phyloP scores from a whole-genome alignment of 2,329 filamentous ascomycete genomes.

The Volutella citrinella region DNA sequence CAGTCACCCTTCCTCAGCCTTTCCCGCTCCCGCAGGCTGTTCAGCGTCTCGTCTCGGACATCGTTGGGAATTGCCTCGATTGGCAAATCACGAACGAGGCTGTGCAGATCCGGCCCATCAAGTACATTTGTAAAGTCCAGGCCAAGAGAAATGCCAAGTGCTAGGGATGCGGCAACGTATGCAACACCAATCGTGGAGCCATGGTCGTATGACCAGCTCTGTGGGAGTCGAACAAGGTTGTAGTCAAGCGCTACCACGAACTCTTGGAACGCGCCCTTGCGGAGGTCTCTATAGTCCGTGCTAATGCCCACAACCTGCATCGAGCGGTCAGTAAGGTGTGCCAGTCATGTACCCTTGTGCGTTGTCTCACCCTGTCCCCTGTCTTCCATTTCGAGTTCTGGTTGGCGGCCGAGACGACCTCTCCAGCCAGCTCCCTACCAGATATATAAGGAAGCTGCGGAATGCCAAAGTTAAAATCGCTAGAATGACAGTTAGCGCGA shows the following conservation, averaged over 20 bases:
- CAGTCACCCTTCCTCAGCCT: conserved; percentile 61
- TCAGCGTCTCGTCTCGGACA: conserved; percentile 61
- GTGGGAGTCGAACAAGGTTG: conserved; percentile 62
- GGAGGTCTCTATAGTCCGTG: conserved; percentile 69
- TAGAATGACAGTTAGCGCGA: conserved; percentile 23
- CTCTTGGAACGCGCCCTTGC: conserved; percentile 70
- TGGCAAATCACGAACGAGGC: conserved; percentile 45
- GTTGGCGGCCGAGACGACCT: conserved; percentile 46
- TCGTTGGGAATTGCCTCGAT: conserved; percentile 54
- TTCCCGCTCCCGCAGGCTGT: conserved; percentile 49
- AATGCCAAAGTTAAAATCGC: conserved; percentile 69
- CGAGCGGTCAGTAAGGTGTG: background rate
- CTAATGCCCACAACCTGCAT: conserved; percentile 61
- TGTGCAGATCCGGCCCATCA: conserved; percentile 57
- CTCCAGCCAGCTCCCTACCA: conserved; percentile 67
- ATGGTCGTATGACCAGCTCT: conserved; percentile 47
- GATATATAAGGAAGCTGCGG: conserved; percentile 66
- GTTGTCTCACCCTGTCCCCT: conserved; percentile 48
- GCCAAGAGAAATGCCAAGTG: conserved; percentile 67
- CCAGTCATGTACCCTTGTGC: background rate
- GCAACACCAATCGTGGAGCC: conserved; percentile 67
- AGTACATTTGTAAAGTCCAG: conserved; percentile 56
- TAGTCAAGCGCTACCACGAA: conserved; percentile 63
- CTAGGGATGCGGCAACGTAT: conserved; percentile 65
- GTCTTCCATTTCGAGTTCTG: conserved; percentile 46